Evolutionary conservation across 2,329 filamentous ascomycete genomes (phyloP).

Genomic region (Cordyceps javanica): DNA sequence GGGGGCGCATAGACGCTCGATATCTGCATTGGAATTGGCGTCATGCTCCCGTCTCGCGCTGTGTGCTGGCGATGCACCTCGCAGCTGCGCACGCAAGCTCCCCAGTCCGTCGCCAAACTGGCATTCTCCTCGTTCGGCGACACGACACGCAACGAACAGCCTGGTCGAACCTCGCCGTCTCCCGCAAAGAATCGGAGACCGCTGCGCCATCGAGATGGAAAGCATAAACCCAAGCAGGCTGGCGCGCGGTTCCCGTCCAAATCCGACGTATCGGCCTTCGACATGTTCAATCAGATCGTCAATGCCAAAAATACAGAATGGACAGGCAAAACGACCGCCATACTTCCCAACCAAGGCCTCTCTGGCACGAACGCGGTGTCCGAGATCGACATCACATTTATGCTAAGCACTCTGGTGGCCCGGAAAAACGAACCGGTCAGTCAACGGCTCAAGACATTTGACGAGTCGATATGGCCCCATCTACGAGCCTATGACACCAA

Average conservation of each 20-base stretch:
- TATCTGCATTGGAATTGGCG: conserved; percentile 7
- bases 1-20: background rate
- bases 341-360: background rate
- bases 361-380: background rate
- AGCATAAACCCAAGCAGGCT: background rate
- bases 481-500: conserved; percentile 16
- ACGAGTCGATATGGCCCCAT: conserved; percentile 25
- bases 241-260: background rate
- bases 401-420: conserved; percentile 22
- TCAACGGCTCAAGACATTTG: conserved; percentile 20
- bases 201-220: background rate
- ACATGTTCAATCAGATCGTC: conserved; percentile 12
- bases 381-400: conserved; percentile 23
- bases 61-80: conserved; percentile 30
- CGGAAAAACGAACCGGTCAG: conserved; percentile 15
- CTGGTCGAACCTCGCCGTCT: background rate
- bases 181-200: background rate
- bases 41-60: conserved; percentile 30
- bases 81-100: conserved; percentile 18
- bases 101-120: conserved; percentile 9
- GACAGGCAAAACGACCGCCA: background rate
- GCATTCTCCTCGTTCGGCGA: conserved; percentile 5
- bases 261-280: background rate
- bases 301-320: background rate
- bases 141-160: background rate